Base-by-base conservation (phyloP, 495 filamentous ascomycete species). In the Neurospora sp. region DNA sequence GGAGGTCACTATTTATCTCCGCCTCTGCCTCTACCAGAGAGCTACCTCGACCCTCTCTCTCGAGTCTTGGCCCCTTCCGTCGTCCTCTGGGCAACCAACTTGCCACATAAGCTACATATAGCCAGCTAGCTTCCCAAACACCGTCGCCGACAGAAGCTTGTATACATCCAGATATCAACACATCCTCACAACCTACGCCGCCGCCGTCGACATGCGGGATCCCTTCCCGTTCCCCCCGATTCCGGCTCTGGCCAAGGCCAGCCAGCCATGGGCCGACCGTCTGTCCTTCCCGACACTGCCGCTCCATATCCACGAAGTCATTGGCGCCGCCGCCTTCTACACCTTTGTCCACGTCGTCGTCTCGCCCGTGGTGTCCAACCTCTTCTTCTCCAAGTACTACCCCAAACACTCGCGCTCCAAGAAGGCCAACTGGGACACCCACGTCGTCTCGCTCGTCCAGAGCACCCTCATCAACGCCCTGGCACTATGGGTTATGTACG, bases 391-490 rank as follows among this genome's bases (percentile, higher is more conserved):
- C n/a, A 76, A 80, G 40, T 86, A 86, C 75, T 99, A 98, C 83
- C 82, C 86, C 14, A 83, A 85, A 40, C 84, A 97, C 72, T 86
- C 86, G 69, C 82, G 81, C 10, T 87, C 90, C 40, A 95, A 91
- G 69, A 89, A 87, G 80, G 83, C 95, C 74, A 98, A 95, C 87
- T 99, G 96, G 96, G 92, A 99, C 82, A 91, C 97, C 38, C 96
- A 98, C 79, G 91, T 98, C 76, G 96, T 98, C 31, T 97, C 93
- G 16, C 83, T 99, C n/a, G 84, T 93, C 20, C 96, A 99, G 84
- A 91, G 89, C 77, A 83, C 87, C 18, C 82, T 94, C n/a, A 93
- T 99, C 83, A 93, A 91, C 79, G 78, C 73, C 59, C 79, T 92
- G 45, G 93, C 94, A 16, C 80, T 99, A 41, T 98, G 91, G 90